These are phyloP conservation scores for Fraxinus quadrangulata DNA, from an alignment of 257 asterid genomes.

Conservation along the genomic window DNA sequence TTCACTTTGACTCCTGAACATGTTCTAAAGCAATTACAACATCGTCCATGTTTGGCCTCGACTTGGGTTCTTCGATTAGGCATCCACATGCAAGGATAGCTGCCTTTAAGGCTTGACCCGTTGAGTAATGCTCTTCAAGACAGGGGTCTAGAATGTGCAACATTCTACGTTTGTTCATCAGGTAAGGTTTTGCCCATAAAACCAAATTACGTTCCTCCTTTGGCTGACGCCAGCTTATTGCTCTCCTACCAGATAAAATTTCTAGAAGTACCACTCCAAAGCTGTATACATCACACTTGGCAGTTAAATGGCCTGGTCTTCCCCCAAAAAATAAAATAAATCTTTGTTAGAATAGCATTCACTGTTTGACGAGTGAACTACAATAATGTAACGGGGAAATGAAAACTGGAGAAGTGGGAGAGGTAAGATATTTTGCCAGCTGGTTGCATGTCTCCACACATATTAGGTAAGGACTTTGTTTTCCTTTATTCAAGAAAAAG, in stretches of 20 bases:
- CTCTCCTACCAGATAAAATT: conserved; percentile 70
- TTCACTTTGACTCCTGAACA: conserved; percentile 49
- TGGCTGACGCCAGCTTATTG: conserved; percentile 80
- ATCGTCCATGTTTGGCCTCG: conserved; percentile 77
- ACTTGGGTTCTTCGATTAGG: conserved; percentile 57
- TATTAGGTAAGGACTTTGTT: background rate
- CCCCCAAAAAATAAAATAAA: background rate
- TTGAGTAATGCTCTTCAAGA: conserved; percentile 71
- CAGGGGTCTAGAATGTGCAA: conserved; percentile 63
- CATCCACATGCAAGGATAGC: conserved; percentile 70
- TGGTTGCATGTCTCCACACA: background rate
- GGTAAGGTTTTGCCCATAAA: conserved; percentile 84
- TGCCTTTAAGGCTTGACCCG: conserved; percentile 49
- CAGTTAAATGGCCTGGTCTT: conserved; percentile 67
- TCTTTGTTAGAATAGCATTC: background rate
- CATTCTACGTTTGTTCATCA: conserved; percentile 59
- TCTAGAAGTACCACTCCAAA: conserved; percentile 86
- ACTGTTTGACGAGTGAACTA: background rate
- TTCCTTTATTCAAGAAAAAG: background rate
- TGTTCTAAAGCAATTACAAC: conserved; percentile 57
- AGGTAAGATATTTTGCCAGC: background rate
- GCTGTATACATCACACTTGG: conserved; percentile 85
- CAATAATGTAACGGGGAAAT: background rate
- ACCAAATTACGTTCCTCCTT: conserved; percentile 68
- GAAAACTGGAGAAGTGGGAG: background rate